Percentiles rank a stretch among this genome's conserved stretches.
These are phyloP conservation scores for Pythium aristosporum DNA, from an alignment of 352 stramenopile genomes.

Conservation along the genomic window DNA sequence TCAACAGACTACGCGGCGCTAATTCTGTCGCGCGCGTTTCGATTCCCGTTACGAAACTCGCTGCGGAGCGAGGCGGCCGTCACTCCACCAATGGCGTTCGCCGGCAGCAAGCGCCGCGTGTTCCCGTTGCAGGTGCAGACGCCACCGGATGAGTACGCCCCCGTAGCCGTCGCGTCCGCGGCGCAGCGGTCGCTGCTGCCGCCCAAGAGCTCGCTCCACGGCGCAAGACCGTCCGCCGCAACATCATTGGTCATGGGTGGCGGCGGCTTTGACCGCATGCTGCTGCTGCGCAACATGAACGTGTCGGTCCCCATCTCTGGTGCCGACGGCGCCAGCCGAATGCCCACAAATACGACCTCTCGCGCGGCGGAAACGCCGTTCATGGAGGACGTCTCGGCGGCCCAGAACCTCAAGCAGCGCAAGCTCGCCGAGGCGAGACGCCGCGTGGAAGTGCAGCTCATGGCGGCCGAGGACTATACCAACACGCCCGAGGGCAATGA, in stretches of 20 bases:
- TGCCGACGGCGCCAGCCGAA: neutral
- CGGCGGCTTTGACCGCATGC: conserved; percentile 41
- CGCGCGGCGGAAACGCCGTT: neutral
- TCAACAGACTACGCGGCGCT: neutral
- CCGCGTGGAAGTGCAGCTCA: conserved; percentile 42
- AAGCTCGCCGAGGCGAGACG: conserved; percentile 51
- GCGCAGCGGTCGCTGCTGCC: conserved; percentile 31
- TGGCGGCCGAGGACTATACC: conserved; percentile 63
- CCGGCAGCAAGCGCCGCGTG: conserved; percentile 31
- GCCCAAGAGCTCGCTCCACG: conserved; percentile 51
- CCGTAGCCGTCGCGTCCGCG: neutral
- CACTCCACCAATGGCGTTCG: conserved; percentile 1
- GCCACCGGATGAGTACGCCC: neutral
- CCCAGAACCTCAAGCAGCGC: conserved; percentile 61
- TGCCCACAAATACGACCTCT: neutral
- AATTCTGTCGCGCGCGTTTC: neutral
- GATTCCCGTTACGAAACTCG: neutral
- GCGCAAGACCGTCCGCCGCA: neutral
- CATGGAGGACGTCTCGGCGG: conserved; percentile 45
- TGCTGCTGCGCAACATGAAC: conserved; percentile 59
- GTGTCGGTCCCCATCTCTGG: conserved; percentile 23
- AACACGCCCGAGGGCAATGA: conserved; percentile 50
- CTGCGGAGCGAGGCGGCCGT: too few relatives aligned
- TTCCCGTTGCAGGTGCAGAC: conserved; percentile 45
- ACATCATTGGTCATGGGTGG: conserved; percentile 3